Evolutionary conservation across 352 stramenopile genomes (phyloP).

Genomic region (Nothophytophthora sp.): DNA sequence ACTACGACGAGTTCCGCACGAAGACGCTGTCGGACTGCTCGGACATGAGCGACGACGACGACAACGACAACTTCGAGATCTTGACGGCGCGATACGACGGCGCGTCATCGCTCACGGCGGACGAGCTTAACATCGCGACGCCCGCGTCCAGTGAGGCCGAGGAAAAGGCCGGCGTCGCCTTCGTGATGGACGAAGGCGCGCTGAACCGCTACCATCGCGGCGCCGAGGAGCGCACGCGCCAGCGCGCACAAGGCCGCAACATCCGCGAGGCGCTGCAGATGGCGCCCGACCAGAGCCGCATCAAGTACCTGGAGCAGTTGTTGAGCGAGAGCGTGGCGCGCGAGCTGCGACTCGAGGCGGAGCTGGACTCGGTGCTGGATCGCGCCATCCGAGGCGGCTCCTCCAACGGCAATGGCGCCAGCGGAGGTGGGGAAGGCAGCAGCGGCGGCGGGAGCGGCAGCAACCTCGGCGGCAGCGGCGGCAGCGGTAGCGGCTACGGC

Average conservation of each 20-base stretch:
- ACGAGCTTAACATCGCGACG: constrained; percentile 31
- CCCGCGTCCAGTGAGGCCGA: constrained; percentile 30
- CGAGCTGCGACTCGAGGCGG: constrained; percentile 81
- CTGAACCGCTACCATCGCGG: constrained; percentile 59
- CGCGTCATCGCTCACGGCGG: constrained; percentile 27
- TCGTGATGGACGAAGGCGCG: constrained; percentile 42
- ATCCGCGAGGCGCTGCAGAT: constrained; percentile 77
- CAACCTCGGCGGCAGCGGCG: constrained; percentile 3
- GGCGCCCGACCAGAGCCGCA: constrained; percentile 77
- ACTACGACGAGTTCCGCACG: constrained; percentile 75
- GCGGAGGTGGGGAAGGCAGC: no score
- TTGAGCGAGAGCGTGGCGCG: constrained; percentile 81
- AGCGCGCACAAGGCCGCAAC: constrained; percentile 76
- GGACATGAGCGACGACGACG: constrained; percentile 83
- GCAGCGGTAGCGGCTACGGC: constrained; percentile 22
- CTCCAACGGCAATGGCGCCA: constrained; percentile 9
- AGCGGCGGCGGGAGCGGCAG: no score
- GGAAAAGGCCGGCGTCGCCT: constrained; percentile 17
- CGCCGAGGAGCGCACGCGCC: constrained; percentile 72
- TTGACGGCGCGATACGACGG: constrained; percentile 41
- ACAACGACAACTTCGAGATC: constrained; percentile 49
- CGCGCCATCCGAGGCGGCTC: constrained; percentile 16
- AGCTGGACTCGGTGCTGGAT: constrained; percentile 71
- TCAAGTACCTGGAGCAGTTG: constrained; percentile 89
- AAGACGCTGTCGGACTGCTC: constrained; percentile 79